A percentile compares a stretch with the other conserved stretches of the same genome.
phyloP scores from a whole-genome alignment of 495 filamentous ascomycete genomes.

The Xylaria grammica region DNA sequence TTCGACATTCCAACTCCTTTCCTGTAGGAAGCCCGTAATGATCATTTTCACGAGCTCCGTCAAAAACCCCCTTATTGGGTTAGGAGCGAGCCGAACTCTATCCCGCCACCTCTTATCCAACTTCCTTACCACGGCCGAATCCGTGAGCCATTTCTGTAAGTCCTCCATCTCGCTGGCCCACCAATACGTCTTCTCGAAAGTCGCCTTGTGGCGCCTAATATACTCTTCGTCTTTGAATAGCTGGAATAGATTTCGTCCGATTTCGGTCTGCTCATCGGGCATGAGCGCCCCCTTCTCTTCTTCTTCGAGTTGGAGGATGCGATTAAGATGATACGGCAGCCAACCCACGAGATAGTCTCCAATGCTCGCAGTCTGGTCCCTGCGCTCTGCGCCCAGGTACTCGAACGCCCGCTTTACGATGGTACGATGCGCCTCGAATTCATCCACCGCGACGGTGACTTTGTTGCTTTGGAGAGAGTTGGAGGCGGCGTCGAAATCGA shows the following conservation, averaged over 20 bases:
- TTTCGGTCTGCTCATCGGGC: slow-evolving; percentile 9
- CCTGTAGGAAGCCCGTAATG: neutral
- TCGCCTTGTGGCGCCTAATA: neutral
- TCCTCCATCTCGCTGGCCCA: slow-evolving; percentile 7
- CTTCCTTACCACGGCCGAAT: slow-evolving; percentile 9
- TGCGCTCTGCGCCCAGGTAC: slow-evolving; percentile 3
- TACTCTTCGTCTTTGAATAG: slow-evolving; percentile 5
- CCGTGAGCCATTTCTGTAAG: slow-evolving; percentile 14
- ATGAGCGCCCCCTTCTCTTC: slow-evolving; percentile 9
- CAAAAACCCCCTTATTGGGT: slow-evolving; percentile 2
- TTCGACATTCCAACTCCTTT: neutral
- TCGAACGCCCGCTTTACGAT: slow-evolving; percentile 21
- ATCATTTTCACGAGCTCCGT: neutral
- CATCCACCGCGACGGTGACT: slow-evolving; percentile 20
- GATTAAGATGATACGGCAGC: slow-evolving; percentile 23
- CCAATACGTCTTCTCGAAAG: neutral
- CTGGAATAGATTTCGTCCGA: slow-evolving; percentile 11
- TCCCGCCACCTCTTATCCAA: slow-evolving; percentile 17
- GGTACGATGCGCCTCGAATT: slow-evolving; percentile 25
- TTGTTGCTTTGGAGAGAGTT: slow-evolving; percentile 9
- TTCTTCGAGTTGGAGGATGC: neutral
- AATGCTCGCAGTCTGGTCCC: slow-evolving; percentile 2
- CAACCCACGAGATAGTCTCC: slow-evolving; percentile 16
- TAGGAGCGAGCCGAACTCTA: slow-evolving; percentile 1
- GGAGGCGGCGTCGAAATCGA: slow-evolving; percentile 23